Evolutionary conservation across 345 rosid genomes (phyloP).

Genomic region (Eucalyptus pauciflora): DNA sequence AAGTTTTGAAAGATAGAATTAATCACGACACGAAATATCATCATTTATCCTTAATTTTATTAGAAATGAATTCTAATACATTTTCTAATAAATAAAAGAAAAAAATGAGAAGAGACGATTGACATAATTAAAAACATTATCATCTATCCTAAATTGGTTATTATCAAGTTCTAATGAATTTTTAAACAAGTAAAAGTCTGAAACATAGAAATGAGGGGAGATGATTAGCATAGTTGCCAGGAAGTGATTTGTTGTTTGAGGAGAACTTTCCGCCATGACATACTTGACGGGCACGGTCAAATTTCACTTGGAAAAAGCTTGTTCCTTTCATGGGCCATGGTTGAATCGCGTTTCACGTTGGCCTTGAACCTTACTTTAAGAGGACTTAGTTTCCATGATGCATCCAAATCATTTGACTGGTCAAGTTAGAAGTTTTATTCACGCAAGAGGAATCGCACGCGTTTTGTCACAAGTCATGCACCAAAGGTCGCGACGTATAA

Average conservation of each 20-base stretch:
- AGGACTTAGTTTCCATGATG: not conserved
- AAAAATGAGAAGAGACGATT: not conserved
- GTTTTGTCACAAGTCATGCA: not conserved
- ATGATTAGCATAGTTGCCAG: not conserved
- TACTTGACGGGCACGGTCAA: not conserved
- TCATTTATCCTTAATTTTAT: not conserved
- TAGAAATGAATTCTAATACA: not conserved
- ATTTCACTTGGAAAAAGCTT: not conserved
- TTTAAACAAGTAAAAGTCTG: not conserved
- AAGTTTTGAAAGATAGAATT: not conserved
- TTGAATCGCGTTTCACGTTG: not conserved
- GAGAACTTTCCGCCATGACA: not conserved
- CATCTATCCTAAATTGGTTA: not conserved
- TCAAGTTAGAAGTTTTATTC: not conserved
- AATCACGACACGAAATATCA: not conserved
- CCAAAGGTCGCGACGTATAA: not conserved
- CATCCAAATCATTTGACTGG: not conserved
- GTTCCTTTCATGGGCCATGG: not conserved
- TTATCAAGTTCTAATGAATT: not conserved
- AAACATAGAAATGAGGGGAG: not conserved
- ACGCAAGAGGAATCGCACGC: not conserved
- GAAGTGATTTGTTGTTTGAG: not conserved
- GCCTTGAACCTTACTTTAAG: not conserved
- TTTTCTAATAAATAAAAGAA: not conserved
- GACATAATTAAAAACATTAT: not conserved